Evolutionary conservation across 116 monocot species (phyloP).

Genomic region (Cymodocea nodosa): DNA sequence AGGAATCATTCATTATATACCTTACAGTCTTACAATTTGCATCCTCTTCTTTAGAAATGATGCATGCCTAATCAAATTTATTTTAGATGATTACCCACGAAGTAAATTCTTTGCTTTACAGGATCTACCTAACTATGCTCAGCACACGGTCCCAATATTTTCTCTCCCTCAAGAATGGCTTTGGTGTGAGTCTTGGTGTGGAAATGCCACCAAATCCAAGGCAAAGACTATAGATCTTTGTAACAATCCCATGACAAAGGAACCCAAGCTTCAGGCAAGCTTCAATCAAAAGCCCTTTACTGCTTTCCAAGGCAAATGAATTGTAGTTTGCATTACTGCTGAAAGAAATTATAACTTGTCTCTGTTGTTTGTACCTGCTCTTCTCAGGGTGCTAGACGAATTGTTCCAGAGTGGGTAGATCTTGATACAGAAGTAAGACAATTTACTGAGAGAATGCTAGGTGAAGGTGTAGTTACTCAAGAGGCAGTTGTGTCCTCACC

Average conservation of each 20-base stretch:
- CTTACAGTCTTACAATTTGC: too few species aligned
- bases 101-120: conserved; percentile 12
- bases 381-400: conserved; percentile 79
- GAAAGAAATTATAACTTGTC: too few species aligned
- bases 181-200: conserved; percentile 99
- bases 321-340: neutral
- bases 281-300: neutral
- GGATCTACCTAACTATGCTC: conserved; percentile 99
- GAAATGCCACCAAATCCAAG: conserved; percentile 80
- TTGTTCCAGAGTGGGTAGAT: conserved; percentile 82
- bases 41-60: too few species aligned
- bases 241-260: conserved; percentile 99
- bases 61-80: neutral
- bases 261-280: conserved; percentile 90
- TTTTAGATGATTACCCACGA: neutral
- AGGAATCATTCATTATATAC: too few species aligned
- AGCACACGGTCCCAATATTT: conserved; percentile 92
- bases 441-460: conserved; percentile 46
- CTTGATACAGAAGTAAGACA: conserved; percentile 70
- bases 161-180: conserved; percentile 99
- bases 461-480: conserved; percentile 33
- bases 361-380: neutral
- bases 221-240: conserved; percentile 98
- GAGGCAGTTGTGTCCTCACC: conserved; percentile 12
- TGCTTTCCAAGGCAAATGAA: neutral